Base-by-base conservation (phyloP, 306 rosid species). In the Prunus davidiana region DNA sequence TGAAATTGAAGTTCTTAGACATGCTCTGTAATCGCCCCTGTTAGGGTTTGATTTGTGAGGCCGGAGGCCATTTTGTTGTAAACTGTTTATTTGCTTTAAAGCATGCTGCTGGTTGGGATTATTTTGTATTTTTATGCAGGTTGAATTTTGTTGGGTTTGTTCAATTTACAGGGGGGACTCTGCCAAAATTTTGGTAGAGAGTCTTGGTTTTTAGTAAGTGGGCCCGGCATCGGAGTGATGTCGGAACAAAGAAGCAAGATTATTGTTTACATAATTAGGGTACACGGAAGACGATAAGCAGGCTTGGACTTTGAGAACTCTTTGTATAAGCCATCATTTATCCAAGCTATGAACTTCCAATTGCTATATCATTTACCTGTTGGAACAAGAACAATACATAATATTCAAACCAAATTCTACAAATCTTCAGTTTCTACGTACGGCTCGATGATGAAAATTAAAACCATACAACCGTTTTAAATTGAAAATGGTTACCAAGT, bases 361-460 rank as follows among this genome's bases (percentile, higher is more conserved):
- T n/a, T 60, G 76, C 67, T 57, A 54, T 38, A 2, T 57, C 67
- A 72, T 57, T 72, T 72, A 22, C 76, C 76, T 72, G 67, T 55
- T 57, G 66, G 15, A 55, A 55, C 32, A 72, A 72, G 38, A 38
- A 58, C 11, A 56, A 45, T 32, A 1, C 43, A 71, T 12, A 52
- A 50, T 24, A 12, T 20, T 20, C 56, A 20, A 34, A 55, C 22
- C 50, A 30, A 52, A 4, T 25, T 14, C 16, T 14, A 25, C 46
- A 15, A 3, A 20, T 2, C 4, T 66, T 34, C 13, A 11, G 19
- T 43, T 1, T 66, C 52, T 34, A 20, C 1, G 38, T 34, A 5
- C 6, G 11, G 16, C 13, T 41, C 28, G 8, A 13, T 20, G 25
- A n/a, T 66, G 49, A 41, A 34, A 41, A 28, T 34, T 15, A 14